Percentiles rank a stretch among this genome's conserved stretches.
Evolutionary conservation across 108 stramenopile genomes (phyloP).

Genomic region (Nitzschia sp.): DNA sequence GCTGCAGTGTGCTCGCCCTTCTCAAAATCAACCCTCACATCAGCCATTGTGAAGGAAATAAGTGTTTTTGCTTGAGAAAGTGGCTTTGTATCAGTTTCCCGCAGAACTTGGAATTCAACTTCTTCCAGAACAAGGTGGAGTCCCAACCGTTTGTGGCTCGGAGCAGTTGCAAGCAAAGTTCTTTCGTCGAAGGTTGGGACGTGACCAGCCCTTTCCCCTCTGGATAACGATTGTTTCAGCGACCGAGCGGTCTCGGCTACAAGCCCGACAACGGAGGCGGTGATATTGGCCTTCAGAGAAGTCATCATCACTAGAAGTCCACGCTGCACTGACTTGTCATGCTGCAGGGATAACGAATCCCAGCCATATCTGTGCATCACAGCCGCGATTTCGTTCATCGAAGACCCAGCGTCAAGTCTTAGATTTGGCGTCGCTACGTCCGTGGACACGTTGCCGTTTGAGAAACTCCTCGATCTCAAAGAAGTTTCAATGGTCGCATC

Average conservation of each 20-base stretch:
- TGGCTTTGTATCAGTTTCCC: conserved; percentile 29
- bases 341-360: conserved; percentile 16
- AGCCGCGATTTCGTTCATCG: conserved; percentile 29
- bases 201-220: not conserved
- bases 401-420: conserved; percentile 37
- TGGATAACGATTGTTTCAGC: conserved; percentile 12
- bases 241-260: conserved; percentile 16
- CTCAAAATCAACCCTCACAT: conserved; percentile 17
- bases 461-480: not conserved
- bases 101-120: conserved; percentile 16
- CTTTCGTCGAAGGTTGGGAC: not conserved
- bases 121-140: conserved; percentile 22
- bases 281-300: conserved; percentile 30
- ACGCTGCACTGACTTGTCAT: conserved; percentile 1
- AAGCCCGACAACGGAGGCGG: conserved; percentile 21
- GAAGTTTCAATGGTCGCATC: conserved; percentile 10
- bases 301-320: conserved; percentile 23
- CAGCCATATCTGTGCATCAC: conserved; percentile 27
- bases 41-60: conserved; percentile 33
- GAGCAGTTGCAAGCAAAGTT: not conserved
- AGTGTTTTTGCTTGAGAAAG: conserved; percentile 32
- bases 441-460: not conserved
- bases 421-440: conserved; percentile 14
- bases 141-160: conserved; percentile 1
- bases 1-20: conserved; percentile 14